Evolutionary conservation across 164 flowering plant species (phyloP), one percentile per base, ranked within the genome.

Genomic region (Liriodendron chinense): DNA sequence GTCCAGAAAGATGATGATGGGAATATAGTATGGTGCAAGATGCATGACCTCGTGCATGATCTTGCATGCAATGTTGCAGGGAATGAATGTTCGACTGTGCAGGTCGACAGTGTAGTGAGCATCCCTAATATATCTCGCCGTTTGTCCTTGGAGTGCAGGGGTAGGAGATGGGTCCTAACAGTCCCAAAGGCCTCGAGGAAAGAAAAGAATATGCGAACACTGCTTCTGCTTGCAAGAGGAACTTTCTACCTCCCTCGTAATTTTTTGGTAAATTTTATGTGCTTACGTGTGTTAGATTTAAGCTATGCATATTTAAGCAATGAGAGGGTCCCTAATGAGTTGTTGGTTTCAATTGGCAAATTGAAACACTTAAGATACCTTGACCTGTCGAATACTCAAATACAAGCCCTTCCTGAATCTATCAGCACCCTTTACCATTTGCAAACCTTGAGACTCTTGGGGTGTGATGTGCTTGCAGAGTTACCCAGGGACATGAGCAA

Each of bases 11-110:
- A 70, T 23, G 50, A 70, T 3, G 25, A 50, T 26, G 76, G 71
- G 18, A 67, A 66, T 24, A 67, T 67, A 48, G n/a, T 16, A 49
- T 9, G 10, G 24, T 65, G 65, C 70, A 71, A 64, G 50, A 71
- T 76, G 70, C 78, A 71, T 24, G 65, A 71, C 28, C 65, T 71
- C 12, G 10, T 76, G 23, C 65, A 65, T 65, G 78, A 76, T 71
- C 48, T 73, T n/a, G 75, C 75, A 12, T 10, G 21, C 22, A 64
- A 59, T 0, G 28, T 73, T 65, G 26, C 69, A 10, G 62, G 10
- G 66, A 21, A 56, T 12, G 61, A 56, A 56, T 9, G 61, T 12
- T 56, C 20, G 18, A 56, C 9, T 56, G 61, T 56, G 61, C 18
- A 56, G 61, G 61, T 18, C 4, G 9, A 56, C 12, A 56, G 3